Conservation (phyloP, 2,329 filamentous ascomycete species). For the Fusarium nurragi region DNA sequence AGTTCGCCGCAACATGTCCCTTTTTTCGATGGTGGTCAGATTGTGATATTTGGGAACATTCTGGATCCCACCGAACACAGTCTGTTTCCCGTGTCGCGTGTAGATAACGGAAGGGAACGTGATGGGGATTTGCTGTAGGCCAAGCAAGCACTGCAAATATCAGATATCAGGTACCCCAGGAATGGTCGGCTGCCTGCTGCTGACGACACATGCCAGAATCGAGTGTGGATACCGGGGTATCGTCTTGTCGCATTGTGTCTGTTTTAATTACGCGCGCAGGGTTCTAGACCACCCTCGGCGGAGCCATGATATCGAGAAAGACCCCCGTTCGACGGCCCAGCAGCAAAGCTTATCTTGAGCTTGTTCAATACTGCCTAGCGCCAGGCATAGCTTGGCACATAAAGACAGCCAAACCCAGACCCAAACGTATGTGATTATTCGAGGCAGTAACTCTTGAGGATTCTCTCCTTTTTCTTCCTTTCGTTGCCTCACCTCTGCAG, state of each 20-base stretch:
- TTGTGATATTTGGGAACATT: not conserved
- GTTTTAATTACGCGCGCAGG: not conserved
- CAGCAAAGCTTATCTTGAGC: conserved; percentile 27
- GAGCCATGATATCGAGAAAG: conserved; percentile 19
- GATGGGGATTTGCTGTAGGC: not conserved
- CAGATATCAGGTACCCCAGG: not conserved
- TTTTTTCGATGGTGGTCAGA: conserved; percentile 19
- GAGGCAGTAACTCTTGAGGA: not conserved
- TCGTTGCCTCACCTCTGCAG: not conserved
- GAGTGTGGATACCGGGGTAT: not conserved
- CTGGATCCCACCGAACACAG: not conserved
- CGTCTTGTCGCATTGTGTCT: conserved; percentile 1
- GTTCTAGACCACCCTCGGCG: conserved; percentile 27
- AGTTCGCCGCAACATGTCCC: not conserved
- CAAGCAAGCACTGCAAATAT: not conserved
- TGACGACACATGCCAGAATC: conserved; percentile 3
- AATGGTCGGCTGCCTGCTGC: not conserved
- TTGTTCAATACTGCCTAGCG: conserved; percentile 18
- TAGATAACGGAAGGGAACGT: not conserved
- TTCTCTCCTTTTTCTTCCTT: not conserved
- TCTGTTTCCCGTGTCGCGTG: no score
- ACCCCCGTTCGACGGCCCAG: not conserved
- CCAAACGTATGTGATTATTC: not conserved
- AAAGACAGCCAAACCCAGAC: not conserved
- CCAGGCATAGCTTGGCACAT: conserved; percentile 1